A percentile compares a stretch with the other conserved stretches of the same genome.
phyloP scores from a whole-genome alignment of 305 asterid genomes.

The Solanum hybrid region DNA sequence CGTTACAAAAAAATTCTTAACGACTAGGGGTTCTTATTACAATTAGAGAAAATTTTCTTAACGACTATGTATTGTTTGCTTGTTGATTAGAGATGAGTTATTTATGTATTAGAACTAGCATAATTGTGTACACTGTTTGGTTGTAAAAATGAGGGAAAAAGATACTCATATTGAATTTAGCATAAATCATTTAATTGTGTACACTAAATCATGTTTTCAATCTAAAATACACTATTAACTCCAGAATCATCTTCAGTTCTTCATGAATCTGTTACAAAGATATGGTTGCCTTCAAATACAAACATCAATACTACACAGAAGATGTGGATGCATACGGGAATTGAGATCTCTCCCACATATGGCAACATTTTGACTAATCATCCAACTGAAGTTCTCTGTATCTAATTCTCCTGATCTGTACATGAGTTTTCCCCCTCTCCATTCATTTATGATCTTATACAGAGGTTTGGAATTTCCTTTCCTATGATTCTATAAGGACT shows the following conservation, averaged over 20 bases:
- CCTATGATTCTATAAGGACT: neutral
- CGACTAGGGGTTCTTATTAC: neutral
- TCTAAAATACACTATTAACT: neutral
- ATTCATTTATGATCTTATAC: neutral
- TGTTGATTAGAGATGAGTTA: neutral
- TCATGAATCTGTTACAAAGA: neutral
- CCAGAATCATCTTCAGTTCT: neutral
- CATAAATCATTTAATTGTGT: neutral
- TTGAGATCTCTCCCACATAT: neutral
- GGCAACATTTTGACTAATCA: neutral
- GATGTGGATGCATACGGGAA: neutral
- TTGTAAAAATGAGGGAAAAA: neutral
- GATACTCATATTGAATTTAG: neutral
- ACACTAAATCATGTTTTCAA: neutral
- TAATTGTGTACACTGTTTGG: neutral
- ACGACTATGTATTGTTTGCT: neutral
- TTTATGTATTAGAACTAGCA: neutral
- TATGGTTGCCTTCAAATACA: neutral
- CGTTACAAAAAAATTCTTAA: neutral
- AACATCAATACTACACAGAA: neutral
- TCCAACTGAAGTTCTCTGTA: neutral
- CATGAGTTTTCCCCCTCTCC: neutral
- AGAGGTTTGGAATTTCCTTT: neutral
- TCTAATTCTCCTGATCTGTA: neutral
- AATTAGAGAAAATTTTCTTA: neutral